These are phyloP conservation scores for Zasmidium cellare DNA, from an alignment of 2,329 filamentous ascomycete genomes.

Conservation along the genomic window DNA sequence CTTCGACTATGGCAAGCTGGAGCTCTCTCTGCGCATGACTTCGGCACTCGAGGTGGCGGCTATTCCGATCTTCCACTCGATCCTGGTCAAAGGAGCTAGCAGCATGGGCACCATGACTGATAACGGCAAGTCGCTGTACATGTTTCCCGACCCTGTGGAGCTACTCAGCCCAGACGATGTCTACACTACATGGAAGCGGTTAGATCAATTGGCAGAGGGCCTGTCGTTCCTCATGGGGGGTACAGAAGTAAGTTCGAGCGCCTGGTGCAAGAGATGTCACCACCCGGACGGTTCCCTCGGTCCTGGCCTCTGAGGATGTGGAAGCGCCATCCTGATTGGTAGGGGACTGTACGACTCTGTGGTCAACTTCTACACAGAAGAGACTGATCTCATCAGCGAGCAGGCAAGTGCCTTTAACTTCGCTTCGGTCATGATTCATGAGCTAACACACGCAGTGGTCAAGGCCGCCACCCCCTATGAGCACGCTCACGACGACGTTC, in stretches of 20 bases:
- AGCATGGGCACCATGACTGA: neutral
- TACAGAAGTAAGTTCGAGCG: neutral
- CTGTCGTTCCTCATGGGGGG: too few species aligned
- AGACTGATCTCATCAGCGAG: neutral
- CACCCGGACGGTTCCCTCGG: neutral
- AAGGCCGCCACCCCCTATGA: neutral
- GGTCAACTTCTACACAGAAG: neutral
- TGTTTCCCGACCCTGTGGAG: neutral
- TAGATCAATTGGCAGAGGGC: neutral
- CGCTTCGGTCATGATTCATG: neutral
- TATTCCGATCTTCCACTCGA: neutral
- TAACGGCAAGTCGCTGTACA: neutral
- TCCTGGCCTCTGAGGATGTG: neutral
- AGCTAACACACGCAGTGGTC: neutral
- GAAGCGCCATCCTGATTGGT: neutral
- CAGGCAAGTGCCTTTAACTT: neutral
- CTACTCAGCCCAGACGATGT: neutral
- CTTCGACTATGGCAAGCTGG: neutral
- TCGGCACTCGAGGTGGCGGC: neutral
- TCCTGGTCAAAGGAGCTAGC: neutral
- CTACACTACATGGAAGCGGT: neutral
- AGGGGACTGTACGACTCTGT: too few species aligned
- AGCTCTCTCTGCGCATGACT: neutral
- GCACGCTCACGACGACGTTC: neutral
- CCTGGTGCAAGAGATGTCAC: neutral